Evolutionary conservation across 129 eudicot species (phyloP).

Genomic region (Pulicaria dysenterica): DNA sequence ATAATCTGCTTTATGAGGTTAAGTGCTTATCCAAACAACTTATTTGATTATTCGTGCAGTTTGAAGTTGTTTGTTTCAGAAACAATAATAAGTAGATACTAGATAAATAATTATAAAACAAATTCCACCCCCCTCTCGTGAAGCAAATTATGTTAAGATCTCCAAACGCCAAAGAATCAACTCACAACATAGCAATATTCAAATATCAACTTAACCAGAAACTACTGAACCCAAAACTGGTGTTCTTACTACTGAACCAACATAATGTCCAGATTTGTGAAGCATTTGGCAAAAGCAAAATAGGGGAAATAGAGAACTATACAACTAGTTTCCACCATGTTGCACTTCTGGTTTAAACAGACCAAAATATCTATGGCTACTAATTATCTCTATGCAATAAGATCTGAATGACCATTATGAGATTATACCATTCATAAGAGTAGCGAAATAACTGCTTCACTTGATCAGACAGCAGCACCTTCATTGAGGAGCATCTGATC

Average conservation of each 20-base stretch:
- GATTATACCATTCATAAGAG: constrained; percentile 6
- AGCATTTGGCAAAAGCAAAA: neutral
- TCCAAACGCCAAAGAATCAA: too few relatives aligned
- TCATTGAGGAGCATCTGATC: constrained; percentile 75
- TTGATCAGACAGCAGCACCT: constrained; percentile 58
- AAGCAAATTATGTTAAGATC: too few relatives aligned
- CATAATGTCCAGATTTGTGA: neutral
- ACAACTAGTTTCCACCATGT: neutral
- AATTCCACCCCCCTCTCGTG: too few relatives aligned
- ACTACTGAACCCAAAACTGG: constrained; percentile 19
- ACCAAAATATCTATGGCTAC: constrained; percentile 2
- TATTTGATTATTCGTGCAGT: too few relatives aligned
- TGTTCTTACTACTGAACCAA: constrained; percentile 10
- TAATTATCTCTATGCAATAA: neutral
- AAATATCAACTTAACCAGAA: constrained; percentile 4
- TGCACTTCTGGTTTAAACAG: constrained; percentile 12
- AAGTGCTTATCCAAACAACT: too few relatives aligned
- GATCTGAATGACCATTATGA: neutral
- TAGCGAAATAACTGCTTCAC: neutral
- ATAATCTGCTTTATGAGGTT: too few relatives aligned
- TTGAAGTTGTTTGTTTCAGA: too few relatives aligned
- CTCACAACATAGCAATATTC: too few relatives aligned
- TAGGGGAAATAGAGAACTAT: neutral
- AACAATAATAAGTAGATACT: too few relatives aligned
- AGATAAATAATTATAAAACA: too few relatives aligned